phyloP scores from a whole-genome alignment of 2,329 filamentous ascomycete species.

The Acephala macrosclerotiorum region DNA sequence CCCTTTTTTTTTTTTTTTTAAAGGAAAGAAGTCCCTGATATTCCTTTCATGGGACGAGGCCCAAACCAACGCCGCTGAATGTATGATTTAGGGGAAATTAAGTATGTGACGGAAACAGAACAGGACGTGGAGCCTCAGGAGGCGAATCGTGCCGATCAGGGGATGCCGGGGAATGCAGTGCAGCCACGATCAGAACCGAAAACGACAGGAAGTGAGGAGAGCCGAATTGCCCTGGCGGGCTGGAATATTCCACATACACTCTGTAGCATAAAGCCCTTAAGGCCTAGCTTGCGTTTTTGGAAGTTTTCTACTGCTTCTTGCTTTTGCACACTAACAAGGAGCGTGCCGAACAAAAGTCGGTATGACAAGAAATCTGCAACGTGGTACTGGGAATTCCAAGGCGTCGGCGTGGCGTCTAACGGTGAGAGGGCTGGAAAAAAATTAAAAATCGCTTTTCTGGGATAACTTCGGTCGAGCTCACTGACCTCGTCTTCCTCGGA shows the following conservation, averaged over 20 bases:
- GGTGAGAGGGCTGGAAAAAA: conserved; percentile 6
- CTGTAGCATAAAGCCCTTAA: conserved; percentile 3
- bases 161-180: neutral
- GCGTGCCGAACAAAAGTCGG: conserved; percentile 4
- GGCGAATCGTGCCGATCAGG: neutral
- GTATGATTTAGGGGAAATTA: conserved; percentile 2
- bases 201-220: neutral
- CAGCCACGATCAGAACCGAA: neutral
- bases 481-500: neutral
- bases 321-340: neutral
- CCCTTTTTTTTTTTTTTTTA: neutral
- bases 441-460: too few species aligned
- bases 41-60: too few species aligned
- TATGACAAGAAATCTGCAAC: conserved; percentile 9
- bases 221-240: too few species aligned
- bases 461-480: conserved; percentile 1
- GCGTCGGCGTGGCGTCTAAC: conserved; percentile 3
- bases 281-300: neutral
- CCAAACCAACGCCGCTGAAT: neutral
- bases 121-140: conserved; percentile 5
- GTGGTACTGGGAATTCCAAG: conserved; percentile 5
- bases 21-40: neutral
- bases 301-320: neutral
- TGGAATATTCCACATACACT: neutral
- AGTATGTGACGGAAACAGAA: neutral